A percentile compares a stretch with the other conserved stretches of the same genome.
These are phyloP conservation scores for Alopecurus myosuroides DNA, from an alignment of 176 grass and related monocot species.

Conservation along the genomic window DNA sequence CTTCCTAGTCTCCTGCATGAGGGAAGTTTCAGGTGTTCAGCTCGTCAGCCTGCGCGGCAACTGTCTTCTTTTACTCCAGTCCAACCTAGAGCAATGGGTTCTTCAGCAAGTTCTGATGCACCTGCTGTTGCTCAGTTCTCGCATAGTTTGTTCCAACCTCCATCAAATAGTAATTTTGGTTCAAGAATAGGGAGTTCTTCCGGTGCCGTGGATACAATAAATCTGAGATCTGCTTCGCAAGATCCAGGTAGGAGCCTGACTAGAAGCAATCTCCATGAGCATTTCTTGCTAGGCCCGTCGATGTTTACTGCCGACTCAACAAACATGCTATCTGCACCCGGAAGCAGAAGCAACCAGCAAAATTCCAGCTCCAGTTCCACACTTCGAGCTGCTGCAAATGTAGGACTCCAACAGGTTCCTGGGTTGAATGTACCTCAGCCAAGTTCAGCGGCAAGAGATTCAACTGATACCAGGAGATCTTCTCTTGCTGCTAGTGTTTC, in stretches of 20 bases:
- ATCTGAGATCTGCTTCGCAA: conserved; percentile 18
- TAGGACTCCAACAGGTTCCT: conserved; percentile 29
- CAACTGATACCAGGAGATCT: conserved; percentile 36
- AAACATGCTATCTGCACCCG: conserved; percentile 16
- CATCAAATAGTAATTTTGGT: conserved; percentile 29
- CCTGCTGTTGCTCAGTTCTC: conserved; percentile 42
- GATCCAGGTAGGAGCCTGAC: conserved; percentile 23
- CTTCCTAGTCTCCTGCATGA: conserved; percentile 34
- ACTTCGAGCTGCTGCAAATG: conserved; percentile 27
- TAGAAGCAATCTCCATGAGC: conserved; percentile 27
- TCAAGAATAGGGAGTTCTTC: conserved; percentile 31
- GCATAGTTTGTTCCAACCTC: conserved; percentile 25
- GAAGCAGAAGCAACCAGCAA: conserved; percentile 45
- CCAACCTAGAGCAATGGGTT: conserved; percentile 32
- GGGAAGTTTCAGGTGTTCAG: conserved; percentile 28
- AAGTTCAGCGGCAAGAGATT: conserved; percentile 23
- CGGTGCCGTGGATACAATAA: conserved; percentile 16
- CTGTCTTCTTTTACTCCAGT: conserved; percentile 42
- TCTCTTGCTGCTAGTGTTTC: conserved; percentile 26
- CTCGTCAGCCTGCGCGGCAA: conserved; percentile 14
- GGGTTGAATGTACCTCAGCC: conserved; percentile 24
- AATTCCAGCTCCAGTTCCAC: conserved; percentile 32
- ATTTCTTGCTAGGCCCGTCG: conserved; percentile 32
- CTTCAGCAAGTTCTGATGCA: conserved; percentile 27
- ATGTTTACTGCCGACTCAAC: conserved; percentile 36